phyloP scores from a whole-genome alignment of 352 stramenopile genomes.

The Globisporangium viniferum region DNA sequence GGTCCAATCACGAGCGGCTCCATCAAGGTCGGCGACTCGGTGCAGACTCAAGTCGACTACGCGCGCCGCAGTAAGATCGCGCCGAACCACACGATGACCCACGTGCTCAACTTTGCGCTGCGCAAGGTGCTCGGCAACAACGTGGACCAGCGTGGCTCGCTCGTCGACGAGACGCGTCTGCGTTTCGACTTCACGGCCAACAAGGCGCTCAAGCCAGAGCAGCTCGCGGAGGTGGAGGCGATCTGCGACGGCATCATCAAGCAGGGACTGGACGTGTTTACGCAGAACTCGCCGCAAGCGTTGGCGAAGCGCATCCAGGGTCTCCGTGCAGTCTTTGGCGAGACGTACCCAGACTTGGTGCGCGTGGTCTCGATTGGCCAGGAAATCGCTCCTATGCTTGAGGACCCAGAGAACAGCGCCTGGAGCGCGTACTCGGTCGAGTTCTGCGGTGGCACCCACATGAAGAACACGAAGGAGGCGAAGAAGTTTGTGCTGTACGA shows the following conservation, averaged over 20 bases:
- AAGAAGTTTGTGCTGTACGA: conserved; percentile 97
- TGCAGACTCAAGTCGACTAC: conserved; percentile 95
- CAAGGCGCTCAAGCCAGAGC: conserved; percentile 91
- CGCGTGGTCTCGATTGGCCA: conserved; percentile 95
- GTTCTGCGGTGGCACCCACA: conserved; percentile 99
- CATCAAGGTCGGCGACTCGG: conserved; percentile 83
- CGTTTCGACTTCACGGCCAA: conserved; percentile 99
- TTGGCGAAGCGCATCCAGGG: conserved; percentile 94
- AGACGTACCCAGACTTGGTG: conserved; percentile 99
- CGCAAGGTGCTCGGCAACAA: conserved; percentile 92
- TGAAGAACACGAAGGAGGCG: conserved; percentile 95
- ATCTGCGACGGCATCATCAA: conserved; percentile 89
- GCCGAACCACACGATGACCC: conserved; percentile 99
- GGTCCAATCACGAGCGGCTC: conserved; percentile 66
- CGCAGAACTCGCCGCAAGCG: conserved; percentile 90
- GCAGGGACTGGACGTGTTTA: conserved; percentile 90
- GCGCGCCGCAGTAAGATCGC: conserved; percentile 89
- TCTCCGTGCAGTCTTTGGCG: conserved; percentile 97
- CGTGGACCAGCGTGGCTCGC: conserved; percentile 96
- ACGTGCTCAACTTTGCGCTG: conserved; percentile 98
- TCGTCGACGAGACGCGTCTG: conserved; percentile 96
- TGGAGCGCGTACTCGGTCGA: conserved; percentile 95
- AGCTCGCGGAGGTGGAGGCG: conserved; percentile 87
- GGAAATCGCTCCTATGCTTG: conserved; percentile 61
- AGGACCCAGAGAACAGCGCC: conserved; percentile 85